Evolutionary conservation across 1,284 basidiomycete genomes (phyloP).

Genomic region (Microbotryum scabiosae): DNA sequence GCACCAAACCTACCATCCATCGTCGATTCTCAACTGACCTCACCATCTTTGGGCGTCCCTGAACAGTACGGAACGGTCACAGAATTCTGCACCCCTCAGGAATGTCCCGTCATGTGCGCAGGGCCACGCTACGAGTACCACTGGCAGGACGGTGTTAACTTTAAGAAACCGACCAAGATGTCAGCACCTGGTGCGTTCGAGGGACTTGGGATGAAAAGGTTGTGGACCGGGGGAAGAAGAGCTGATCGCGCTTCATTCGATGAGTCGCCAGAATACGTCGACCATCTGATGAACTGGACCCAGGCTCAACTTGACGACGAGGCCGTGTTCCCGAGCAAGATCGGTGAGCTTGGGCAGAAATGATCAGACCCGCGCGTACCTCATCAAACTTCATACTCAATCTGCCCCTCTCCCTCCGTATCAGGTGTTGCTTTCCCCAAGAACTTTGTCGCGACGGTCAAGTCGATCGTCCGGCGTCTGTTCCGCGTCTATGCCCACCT

Average conservation of each 20-base stretch:
- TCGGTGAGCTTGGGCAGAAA: slow-evolving; percentile 51
- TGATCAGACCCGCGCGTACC: not conserved
- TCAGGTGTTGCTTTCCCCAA: slow-evolving; percentile 83
- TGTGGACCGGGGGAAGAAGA: not conserved
- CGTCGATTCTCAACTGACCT: not conserved
- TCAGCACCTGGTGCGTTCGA: slow-evolving; percentile 57
- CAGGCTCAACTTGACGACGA: slow-evolving; percentile 91
- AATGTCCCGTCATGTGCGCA: slow-evolving; percentile 99
- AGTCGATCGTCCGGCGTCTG: slow-evolving; percentile 81
- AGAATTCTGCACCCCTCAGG: slow-evolving; percentile 89
- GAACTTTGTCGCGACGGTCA: slow-evolving; percentile 82
- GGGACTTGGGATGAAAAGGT: not conserved
- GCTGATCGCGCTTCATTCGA: slow-evolving; percentile 11
- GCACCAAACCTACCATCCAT: not conserved
- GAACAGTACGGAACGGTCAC: slow-evolving; percentile 75
- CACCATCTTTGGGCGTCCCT: not conserved
- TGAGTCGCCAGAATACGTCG: slow-evolving; percentile 67
- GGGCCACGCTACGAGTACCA: slow-evolving; percentile 95
- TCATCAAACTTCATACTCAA: not conserved
- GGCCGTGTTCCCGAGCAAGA: slow-evolving; percentile 84
- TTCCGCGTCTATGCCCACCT: slow-evolving; percentile 98
- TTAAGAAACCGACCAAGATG: slow-evolving; percentile 87
- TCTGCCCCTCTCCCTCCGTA: not conserved
- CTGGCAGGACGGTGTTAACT: slow-evolving; percentile 91
- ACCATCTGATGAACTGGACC: slow-evolving; percentile 98